Evolutionary conservation across 441 rosid genomes (phyloP).

Genomic region (Arabidopsis lyrata): DNA sequence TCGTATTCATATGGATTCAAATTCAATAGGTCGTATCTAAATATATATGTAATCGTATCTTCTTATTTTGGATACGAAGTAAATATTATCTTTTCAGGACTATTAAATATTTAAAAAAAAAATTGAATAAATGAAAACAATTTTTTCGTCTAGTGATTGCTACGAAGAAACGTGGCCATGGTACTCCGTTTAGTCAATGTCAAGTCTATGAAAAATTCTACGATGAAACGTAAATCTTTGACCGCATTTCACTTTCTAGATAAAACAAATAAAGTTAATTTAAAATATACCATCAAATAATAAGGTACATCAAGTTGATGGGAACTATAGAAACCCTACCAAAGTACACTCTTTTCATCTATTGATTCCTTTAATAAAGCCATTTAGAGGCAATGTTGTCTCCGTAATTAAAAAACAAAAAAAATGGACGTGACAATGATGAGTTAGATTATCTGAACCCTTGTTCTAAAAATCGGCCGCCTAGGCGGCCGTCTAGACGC

Average conservation of each 20-base stretch:
- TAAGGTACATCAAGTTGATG: constrained; percentile 22
- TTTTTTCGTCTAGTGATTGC: constrained; percentile 16
- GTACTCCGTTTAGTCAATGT: constrained; percentile 29
- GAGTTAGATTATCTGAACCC: constrained; percentile 42
- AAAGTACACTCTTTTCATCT: constrained; percentile 23
- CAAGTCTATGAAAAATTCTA: constrained; percentile 26
- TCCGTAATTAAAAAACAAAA: neutral
- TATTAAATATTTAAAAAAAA: neutral
- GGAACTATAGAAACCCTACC: constrained; percentile 28
- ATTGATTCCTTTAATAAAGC: constrained; percentile 8
- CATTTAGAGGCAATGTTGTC: constrained; percentile 20
- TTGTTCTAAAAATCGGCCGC: too few species aligned
- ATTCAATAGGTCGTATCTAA: constrained; percentile 31
- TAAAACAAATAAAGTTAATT: constrained; percentile 14
- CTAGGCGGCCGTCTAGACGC: too few species aligned
- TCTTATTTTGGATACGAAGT: constrained; percentile 34
- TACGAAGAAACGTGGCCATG: constrained; percentile 35
- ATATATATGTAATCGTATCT: constrained; percentile 37
- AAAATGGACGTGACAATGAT: constrained; percentile 34
- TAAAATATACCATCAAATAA: constrained; percentile 3
- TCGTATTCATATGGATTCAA: constrained; percentile 41
- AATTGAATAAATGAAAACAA: neutral
- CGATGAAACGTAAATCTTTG: constrained; percentile 25
- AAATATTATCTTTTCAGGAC: constrained; percentile 34
- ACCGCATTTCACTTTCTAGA: constrained; percentile 27